Evolutionary conservation across 2,329 filamentous ascomycete genomes (phyloP), one percentile per base, ranked within the genome.

Genomic region (Escovopsis sp.): DNA sequence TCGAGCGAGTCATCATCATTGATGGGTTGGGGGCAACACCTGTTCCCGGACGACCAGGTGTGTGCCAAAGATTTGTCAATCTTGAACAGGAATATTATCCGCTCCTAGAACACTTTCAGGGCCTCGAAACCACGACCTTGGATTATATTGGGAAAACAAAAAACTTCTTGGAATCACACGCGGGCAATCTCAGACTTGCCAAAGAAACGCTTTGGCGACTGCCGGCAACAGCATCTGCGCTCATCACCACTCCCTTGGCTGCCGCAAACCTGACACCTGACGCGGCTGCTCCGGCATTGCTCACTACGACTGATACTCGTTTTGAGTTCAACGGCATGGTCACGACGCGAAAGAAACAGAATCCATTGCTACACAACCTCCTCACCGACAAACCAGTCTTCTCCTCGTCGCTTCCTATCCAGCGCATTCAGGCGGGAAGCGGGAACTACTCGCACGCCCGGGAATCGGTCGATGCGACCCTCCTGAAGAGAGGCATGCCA

Each of bases 341-440:
- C 3, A 68, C 66, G 16, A 76, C 72, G 0, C 63, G 72, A 43
- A 66, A 64, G 37, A 68, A 66, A 43, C 71, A 73, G 53, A 98
- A 98, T 52, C 87, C 88, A 0, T 67, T 98, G 2, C 91, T 98
- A 37, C 87, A 98, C 61, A 96, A 95, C 53, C 75, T 98, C 1
- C 72, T 98, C 9, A 98, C 91, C 2, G 91, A 98, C 62, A 93
- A 94, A 54, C 89, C 91, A 0, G 74, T 88, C 12, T 82, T 87
- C 49, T 96, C 91, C 1, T 91, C 91, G 1, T 98, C 91, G 1
- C 68, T 98, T 0, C 91, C 91, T 0, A 70, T 79, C 7, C 74
- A 79, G 34, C 72, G 84, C 39, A 71, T 86, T 29, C 48, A 57
- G 32, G 47, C 60, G 47, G 51, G 61, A 39, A 43, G 40, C 48